Base-by-base conservation (phyloP, 257 asterid genomes). In the Petunia axillaris region DNA sequence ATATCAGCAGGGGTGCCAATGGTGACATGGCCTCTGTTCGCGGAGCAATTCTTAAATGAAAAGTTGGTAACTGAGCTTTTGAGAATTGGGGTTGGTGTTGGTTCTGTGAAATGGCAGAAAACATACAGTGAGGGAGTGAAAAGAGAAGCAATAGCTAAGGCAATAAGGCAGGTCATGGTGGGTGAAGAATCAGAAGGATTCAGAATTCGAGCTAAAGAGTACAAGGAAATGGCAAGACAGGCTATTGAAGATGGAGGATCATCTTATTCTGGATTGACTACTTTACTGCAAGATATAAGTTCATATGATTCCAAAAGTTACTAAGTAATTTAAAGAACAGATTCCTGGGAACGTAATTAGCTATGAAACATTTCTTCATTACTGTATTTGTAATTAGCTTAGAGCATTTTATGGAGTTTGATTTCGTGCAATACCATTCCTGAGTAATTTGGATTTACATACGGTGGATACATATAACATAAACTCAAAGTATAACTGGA, bases 211-310 rank as follows among this genome's bases (percentile, higher is more conserved):
- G 95, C 86, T 1, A 81, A 8, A 52, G 14, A 44, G 1, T 82
- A 68, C 10, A 84, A 64, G 81, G 81, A 84, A 66, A 85, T 81
- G 87, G 89, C 90, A 0, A 80, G 77, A 65, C 55, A 46, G 65
- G 87, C 92, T 1, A 84, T 87, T 13, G 91, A 75, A 41, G 73
- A 78, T 64, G 93, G 89, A 1, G 91, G 93, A 8, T 89, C 93
- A 3, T 91, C 95, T 57, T 80, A 84, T 63, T 41, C 48, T n/a
- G 60, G 43, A 50, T 43, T 88, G 77, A 82, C 48, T 54, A 73
- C 77, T 76, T 79, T 91, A 75, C 64, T 89, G 0, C 43, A 82
- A 13, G 95, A 89, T 6, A 7, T 89, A 71, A 84, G 75, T 0
- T 5, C 70, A 3, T 77, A 80, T 75, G 40, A 39, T 58, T 58